Evolutionary conservation across 192 early-diverging fungal species (phyloP).

Genomic region (Coemansia umbellata): DNA sequence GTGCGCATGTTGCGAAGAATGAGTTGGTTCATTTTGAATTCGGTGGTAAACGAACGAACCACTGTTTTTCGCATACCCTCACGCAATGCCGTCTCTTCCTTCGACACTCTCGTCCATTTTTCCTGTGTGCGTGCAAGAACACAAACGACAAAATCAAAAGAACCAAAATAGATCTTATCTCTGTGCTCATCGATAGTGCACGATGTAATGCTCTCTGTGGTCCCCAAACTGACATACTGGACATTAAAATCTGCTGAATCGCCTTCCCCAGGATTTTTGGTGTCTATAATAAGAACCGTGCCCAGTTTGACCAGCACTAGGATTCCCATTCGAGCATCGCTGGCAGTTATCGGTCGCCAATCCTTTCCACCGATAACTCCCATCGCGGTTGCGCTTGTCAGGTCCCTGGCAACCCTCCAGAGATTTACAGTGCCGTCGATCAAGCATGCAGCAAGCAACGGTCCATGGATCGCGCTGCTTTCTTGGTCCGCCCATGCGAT

Average conservation of each 20-base stretch:
- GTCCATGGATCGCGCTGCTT: background rate
- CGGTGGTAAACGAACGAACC: slow-evolving; percentile 40
- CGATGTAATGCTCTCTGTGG: slow-evolving; percentile 28
- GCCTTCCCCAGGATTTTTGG: background rate
- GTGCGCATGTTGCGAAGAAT: slow-evolving; percentile 28
- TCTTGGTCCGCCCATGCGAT: slow-evolving; percentile 14
- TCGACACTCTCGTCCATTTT: slow-evolving; percentile 7
- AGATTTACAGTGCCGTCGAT: slow-evolving; percentile 25
- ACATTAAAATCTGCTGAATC: background rate
- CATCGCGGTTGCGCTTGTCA: slow-evolving; percentile 6
- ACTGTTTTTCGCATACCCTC: slow-evolving; percentile 33
- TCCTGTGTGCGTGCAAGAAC: slow-evolving; percentile 10
- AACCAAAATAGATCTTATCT: slow-evolving; percentile 19
- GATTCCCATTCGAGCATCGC: slow-evolving; percentile 1
- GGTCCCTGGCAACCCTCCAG: slow-evolving; percentile 16
- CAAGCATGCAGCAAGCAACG: slow-evolving; percentile 17
- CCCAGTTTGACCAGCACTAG: slow-evolving; percentile 34
- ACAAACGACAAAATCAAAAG: slow-evolving; percentile 21
- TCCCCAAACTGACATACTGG: slow-evolving; percentile 10
- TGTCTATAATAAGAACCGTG: slow-evolving; percentile 19
- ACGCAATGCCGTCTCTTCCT: slow-evolving; percentile 11
- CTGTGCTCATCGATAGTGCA: slow-evolving; percentile 32
- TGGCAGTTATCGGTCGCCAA: slow-evolving; percentile 38
- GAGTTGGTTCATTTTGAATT: slow-evolving; percentile 34
- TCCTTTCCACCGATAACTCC: slow-evolving; percentile 7